Evolutionary conservation across 2,329 filamentous ascomycete species (phyloP), one percentile per base, ranked within the genome.

Genomic region (Xylaria hypoxylon): DNA sequence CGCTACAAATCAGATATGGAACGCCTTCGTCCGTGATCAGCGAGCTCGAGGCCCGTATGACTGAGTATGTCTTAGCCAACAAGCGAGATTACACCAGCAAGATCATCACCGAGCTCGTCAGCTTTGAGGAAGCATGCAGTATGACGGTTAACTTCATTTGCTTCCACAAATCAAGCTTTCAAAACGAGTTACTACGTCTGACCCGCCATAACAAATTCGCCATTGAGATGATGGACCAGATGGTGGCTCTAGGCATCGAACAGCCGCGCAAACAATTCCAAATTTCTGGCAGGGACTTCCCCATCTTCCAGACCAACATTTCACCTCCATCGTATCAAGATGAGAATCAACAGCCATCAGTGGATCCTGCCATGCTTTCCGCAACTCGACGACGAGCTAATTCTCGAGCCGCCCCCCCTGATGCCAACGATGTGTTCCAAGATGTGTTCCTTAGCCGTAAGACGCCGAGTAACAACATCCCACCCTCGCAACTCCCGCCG

Each of bases 121-220:
- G 89, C 8, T 89, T 98, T 58, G 89, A 90, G 26, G 90, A 97
- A 73, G 92, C 94, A 40, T 93, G 95, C 77, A 92, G 91, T 5
- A 90, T 97, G 75, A 94, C 90, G 3, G 86, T 97, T 75, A 97
- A 97, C 79, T 89, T 98, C 63, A 90, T 97, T 75, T 97, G 97
- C 83, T 97, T 97, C 84, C 97, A 97, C 86, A 97, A 97, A 79
- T 93, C 91, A 65, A 97, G 95, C 78, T 97, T 92, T 87, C 95
- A 98, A 77, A 97, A 97, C 77, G 95, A 98, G 77, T 84, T 96
- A 50, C 85, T 97, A 26, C 94, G 95, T 81, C 86, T 98, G 2
- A 92, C 92, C 72, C 89, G 95, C 19, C 92, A 96, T 74, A 97
- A 97, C 84, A 96, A 94, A 77, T 97, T 98, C 79, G 94, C 96